Evolutionary conservation across 768 basidiomycete species (phyloP).

Genomic region (Cubamyces lactineus): DNA sequence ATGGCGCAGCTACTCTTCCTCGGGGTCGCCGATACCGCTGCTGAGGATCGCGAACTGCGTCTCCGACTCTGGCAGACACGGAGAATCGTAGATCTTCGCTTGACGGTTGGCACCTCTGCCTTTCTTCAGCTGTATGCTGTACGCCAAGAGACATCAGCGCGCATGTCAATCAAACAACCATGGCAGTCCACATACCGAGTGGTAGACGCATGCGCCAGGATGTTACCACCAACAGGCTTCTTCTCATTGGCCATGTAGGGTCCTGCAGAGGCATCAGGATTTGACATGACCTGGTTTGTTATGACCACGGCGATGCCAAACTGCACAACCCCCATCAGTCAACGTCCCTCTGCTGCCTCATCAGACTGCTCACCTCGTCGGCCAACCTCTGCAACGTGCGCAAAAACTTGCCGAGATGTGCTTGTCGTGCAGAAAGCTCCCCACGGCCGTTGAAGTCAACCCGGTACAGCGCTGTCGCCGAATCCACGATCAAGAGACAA

Average conservation of each 20-base stretch:
- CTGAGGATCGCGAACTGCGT: conserved; percentile 92
- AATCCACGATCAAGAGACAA: conserved; percentile 94
- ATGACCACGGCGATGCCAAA: conserved; percentile 98
- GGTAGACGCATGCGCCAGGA: conserved; percentile 98
- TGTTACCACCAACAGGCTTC: conserved; percentile 99
- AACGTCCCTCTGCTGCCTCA: conserved; percentile 14
- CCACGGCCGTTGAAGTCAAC: conserved; percentile 96
- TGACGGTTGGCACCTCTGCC: conserved; percentile 88
- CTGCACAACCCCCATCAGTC: conserved; percentile 44
- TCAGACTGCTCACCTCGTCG: conserved; percentile 73
- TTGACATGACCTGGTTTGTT: conserved; percentile 99
- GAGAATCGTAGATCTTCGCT: conserved; percentile 98
- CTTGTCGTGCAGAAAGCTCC: conserved; percentile 93
- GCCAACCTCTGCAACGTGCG: conserved; percentile 91
- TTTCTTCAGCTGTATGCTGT: conserved; percentile 88
- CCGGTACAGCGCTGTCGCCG: conserved; percentile 92
- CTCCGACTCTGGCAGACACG: conserved; percentile 95
- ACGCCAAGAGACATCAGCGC: neutral
- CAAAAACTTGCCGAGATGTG: conserved; percentile 94
- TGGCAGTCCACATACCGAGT: conserved; percentile 63
- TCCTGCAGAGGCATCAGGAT: conserved; percentile 89
- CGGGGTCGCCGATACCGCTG: conserved; percentile 92
- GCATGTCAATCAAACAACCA: neutral
- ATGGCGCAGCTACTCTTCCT: conserved; percentile 60
- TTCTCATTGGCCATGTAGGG: conserved; percentile 90